These are phyloP conservation scores for Crithidia expoeki DNA, from an alignment of 208 protist species.

Conservation along the genomic window DNA sequence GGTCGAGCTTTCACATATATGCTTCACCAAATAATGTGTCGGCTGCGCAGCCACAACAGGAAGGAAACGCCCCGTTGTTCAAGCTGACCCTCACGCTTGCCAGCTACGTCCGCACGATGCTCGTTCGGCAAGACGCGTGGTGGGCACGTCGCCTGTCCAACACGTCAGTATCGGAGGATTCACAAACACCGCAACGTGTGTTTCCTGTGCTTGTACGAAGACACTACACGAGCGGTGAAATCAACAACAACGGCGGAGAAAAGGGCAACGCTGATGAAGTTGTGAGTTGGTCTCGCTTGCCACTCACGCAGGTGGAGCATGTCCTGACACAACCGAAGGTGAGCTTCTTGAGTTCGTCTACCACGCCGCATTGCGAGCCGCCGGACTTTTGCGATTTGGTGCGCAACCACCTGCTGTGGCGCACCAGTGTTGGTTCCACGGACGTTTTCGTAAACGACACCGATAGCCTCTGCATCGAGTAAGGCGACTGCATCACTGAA, in stretches of 20 bases:
- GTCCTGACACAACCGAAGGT: slow-evolving; percentile 29
- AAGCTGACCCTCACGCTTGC: slow-evolving; percentile 12
- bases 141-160: slow-evolving; percentile 6
- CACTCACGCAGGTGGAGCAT: background rate
- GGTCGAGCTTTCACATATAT: slow-evolving; percentile 6
- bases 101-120: slow-evolving; percentile 17
- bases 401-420: slow-evolving; percentile 24
- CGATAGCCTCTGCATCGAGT: slow-evolving; percentile 25
- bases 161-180: background rate
- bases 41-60: background rate
- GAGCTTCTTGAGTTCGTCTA: slow-evolving; percentile 48
- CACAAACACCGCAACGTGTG: background rate
- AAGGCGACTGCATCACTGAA: background rate
- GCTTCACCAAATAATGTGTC: background rate
- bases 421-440: slow-evolving; percentile 2
- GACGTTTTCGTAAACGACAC: slow-evolving; percentile 45
- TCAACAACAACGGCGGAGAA: background rate
- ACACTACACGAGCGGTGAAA: background rate
- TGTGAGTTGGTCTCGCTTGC: slow-evolving; percentile 12
- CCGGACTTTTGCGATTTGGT: slow-evolving; percentile 43
- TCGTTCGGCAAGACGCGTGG: slow-evolving; percentile 14
- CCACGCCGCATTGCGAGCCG: slow-evolving; percentile 75
- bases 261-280: background rate
- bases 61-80: background rate
- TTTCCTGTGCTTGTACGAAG: slow-evolving; percentile 11